phyloP scores from a whole-genome alignment of 805 yeast species.

The Suhomyces vadensis region DNA sequence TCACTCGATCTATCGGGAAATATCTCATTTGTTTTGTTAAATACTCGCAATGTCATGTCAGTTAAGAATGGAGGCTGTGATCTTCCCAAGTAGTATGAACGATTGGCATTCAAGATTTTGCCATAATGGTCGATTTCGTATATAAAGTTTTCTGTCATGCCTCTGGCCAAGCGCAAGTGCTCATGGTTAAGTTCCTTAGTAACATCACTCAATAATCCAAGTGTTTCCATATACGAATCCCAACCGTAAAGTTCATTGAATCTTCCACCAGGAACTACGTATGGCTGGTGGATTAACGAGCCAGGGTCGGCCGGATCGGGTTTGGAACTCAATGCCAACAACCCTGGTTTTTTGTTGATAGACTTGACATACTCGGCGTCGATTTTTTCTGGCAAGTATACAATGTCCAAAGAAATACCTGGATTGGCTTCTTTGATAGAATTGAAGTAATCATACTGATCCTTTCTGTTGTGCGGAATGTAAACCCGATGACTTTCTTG shows the following conservation, averaged over 20 bases:
- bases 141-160: conserved; percentile 89
- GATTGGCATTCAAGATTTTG: conserved; percentile 88
- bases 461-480: conserved; percentile 66
- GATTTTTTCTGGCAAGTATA: conserved; percentile 69
- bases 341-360: conserved; percentile 79
- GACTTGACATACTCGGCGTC: conserved; percentile 78
- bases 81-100: conserved; percentile 86
- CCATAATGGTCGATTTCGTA: conserved; percentile 91
- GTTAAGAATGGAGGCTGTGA: conserved; percentile 97
- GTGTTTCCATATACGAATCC: conserved; percentile 93
- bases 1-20: conserved; percentile 36
- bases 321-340: conserved; percentile 76
- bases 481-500: conserved; percentile 73
- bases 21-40: conserved; percentile 53
- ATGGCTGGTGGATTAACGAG: conserved; percentile 68
- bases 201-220: conserved; percentile 72
- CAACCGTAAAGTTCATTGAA: conserved; percentile 97
- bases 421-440: conserved; percentile 57
- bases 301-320: conserved; percentile 54
- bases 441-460: conserved; percentile 69
- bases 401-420: conserved; percentile 64
- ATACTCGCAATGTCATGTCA: conserved; percentile 80
- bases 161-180: conserved; percentile 70
- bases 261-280: conserved; percentile 96
- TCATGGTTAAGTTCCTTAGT: conserved; percentile 29